A percentile compares a stretch with the other conserved stretches of the same genome.
phyloP scores from a whole-genome alignment of 176 grass and related monocot genomes.

The Aegilops sharonensis region DNA sequence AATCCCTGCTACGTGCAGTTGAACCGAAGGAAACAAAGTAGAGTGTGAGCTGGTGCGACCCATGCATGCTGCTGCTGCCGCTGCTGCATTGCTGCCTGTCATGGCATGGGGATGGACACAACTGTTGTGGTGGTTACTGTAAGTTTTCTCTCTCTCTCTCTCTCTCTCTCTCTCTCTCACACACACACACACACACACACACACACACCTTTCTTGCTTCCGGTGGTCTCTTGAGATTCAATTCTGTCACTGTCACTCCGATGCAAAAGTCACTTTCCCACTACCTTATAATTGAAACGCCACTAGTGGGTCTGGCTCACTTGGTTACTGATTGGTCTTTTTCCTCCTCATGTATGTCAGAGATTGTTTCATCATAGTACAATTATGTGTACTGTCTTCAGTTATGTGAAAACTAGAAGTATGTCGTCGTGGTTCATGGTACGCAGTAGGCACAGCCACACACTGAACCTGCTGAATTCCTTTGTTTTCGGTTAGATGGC shows the following conservation, averaged over 20 bases:
- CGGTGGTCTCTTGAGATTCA: conserved; percentile 27
- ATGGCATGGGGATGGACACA: conserved; percentile 12
- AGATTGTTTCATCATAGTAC: neutral
- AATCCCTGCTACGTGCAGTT: conserved; percentile 38
- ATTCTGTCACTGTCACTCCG: conserved; percentile 32
- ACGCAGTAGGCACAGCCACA: neutral
- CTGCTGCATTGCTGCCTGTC: conserved; percentile 28
- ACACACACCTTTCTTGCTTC: neutral
- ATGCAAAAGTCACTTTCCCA: conserved; percentile 40
- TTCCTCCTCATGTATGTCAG: conserved; percentile 11
- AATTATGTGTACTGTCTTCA: neutral
- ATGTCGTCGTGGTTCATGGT: neutral
- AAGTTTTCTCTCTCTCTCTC: conserved; percentile 7
- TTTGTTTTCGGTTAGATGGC: neutral
- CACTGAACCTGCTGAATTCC: neutral
- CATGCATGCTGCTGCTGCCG: conserved; percentile 28
- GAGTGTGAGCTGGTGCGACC: conserved; percentile 43
- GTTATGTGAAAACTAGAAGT: neutral
- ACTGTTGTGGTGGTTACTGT: conserved; percentile 18
- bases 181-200: too few species aligned
- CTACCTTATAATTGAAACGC: conserved; percentile 42
- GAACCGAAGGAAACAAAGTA: conserved; percentile 40
- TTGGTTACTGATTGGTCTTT: conserved; percentile 6
- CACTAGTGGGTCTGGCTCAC: conserved; percentile 20
- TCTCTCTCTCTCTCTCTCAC: neutral